phyloP scores from a whole-genome alignment of 2,329 filamentous ascomycete genomes.

The Fusarium xylarioides region DNA sequence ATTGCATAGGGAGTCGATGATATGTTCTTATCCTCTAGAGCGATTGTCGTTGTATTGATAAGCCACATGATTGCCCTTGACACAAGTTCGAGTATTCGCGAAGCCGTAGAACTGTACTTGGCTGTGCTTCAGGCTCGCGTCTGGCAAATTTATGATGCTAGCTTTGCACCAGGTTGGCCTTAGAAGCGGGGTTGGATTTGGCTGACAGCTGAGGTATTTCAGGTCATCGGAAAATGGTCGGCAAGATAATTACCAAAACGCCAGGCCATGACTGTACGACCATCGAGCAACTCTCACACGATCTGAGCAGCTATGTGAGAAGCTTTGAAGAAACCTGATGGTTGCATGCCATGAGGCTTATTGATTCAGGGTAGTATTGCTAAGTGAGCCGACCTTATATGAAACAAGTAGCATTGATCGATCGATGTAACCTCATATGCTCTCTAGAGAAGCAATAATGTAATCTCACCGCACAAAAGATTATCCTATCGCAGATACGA shows the following conservation, averaged over 20 bases:
- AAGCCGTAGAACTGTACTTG: neutral
- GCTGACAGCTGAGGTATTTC: neutral
- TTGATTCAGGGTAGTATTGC: neutral
- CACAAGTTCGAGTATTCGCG: accelerated
- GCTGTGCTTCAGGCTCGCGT: too few relatives aligned
- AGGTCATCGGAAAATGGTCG: neutral
- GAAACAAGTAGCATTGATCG: too few relatives aligned
- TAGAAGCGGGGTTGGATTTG: neutral
- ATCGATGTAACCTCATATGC: too few relatives aligned
- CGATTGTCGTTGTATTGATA: neutral
- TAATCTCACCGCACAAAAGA: too few relatives aligned
- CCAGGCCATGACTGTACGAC: accelerated
- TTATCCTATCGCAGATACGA: too few relatives aligned
- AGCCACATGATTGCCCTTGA: neutral
- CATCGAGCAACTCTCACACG: too few relatives aligned
- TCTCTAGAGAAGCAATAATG: too few relatives aligned
- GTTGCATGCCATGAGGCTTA: neutral
- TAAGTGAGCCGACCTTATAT: too few relatives aligned
- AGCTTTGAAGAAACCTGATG: accelerated
- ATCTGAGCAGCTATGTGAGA: too few relatives aligned
- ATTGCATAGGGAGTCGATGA: neutral
- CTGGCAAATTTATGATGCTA: neutral
- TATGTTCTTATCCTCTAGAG: neutral
- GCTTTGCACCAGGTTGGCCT: neutral
- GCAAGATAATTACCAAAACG: neutral